Evolutionary conservation across 2,329 filamentous ascomycete genomes (phyloP), one percentile per base, ranked within the genome.

Genomic region (Salinomyces thailandicus): DNA sequence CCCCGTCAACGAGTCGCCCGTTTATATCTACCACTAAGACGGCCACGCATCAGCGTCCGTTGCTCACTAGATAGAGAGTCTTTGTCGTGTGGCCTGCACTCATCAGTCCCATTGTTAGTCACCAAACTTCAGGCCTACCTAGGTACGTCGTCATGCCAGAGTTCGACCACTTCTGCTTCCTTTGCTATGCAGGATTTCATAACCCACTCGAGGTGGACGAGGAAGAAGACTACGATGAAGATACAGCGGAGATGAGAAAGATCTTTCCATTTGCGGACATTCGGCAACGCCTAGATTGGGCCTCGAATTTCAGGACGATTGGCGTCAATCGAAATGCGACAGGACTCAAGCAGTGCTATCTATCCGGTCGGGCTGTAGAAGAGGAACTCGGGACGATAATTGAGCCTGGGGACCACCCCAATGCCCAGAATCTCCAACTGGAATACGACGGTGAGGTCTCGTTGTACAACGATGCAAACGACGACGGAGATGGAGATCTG

Each of bases 281-380:
- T 9, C 9, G 9, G 12, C 32, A 20, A 26, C 32, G 32, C 32
- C 32, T 35, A 12, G 12, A 35, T 13, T 35, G 32, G 32, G 17
- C 24, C 19, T 9, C 16, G 6, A 24, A 20, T 6, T 35, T 35
- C 18, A 14, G 32, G 5, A 35, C 32, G 6, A 35, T 35, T 15
- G 32, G 32, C 17, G 18, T 22, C 5, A 35, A 35, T 17, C 32
- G 17, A 5, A 19, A 35, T 5, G 32, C 32, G 11, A 9, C 19
- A 7, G 32, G 32, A 9, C 6, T 35, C 9, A 35, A 15, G 16
- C 32, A 35, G 24, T 35, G 32, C 14, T 35, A 35, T 24, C n/a
- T 35, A 5, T 22, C 32, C 13, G 32, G 32, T 13, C 16, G 12
- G 5, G 32, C 32, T 16, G 15, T 13, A 13, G 5, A n/a, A 13